Evolutionary conservation across 176 grass and related monocot species (phyloP).

Genomic region (Musa acuminata): DNA sequence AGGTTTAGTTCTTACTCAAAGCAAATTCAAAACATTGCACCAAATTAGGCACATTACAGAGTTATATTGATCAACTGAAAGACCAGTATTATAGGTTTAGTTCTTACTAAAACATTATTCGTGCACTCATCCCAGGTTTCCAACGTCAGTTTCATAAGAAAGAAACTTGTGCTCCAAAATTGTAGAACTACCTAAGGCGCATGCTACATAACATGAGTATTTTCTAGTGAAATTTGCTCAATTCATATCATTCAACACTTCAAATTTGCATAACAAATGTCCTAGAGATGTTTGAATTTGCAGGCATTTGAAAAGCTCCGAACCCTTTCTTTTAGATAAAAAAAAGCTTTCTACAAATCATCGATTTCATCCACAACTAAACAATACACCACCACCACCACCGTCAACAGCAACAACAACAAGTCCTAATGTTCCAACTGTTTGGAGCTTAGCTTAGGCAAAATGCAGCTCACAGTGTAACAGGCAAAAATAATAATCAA

Average conservation of each 20-base stretch:
- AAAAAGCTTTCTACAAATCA: neutral
- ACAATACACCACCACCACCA: neutral
- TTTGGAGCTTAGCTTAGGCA: too few species aligned
- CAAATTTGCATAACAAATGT: neutral
- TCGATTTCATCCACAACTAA: neutral
- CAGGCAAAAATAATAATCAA: too few species aligned
- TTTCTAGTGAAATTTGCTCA: neutral
- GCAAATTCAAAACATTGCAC: too few species aligned
- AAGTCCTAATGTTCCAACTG: neutral
- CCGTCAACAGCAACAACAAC: neutral
- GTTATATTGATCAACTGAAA: too few species aligned
- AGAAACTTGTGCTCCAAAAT: neutral
- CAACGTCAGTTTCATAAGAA: neutral
- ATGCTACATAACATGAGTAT: neutral
- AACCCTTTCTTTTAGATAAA: neutral
- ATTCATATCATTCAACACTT: neutral
- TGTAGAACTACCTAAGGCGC: neutral
- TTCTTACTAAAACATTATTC: too few species aligned
- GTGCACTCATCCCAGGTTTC: too few species aligned
- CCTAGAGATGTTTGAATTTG: neutral
- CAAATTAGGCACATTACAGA: too few species aligned
- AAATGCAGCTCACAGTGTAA: too few species aligned
- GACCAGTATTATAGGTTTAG: too few species aligned
- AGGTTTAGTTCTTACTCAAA: too few species aligned
- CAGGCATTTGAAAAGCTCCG: neutral